Conservation (phyloP, 139 green algal genomes). For the Coelastrella sp. region DNA sequence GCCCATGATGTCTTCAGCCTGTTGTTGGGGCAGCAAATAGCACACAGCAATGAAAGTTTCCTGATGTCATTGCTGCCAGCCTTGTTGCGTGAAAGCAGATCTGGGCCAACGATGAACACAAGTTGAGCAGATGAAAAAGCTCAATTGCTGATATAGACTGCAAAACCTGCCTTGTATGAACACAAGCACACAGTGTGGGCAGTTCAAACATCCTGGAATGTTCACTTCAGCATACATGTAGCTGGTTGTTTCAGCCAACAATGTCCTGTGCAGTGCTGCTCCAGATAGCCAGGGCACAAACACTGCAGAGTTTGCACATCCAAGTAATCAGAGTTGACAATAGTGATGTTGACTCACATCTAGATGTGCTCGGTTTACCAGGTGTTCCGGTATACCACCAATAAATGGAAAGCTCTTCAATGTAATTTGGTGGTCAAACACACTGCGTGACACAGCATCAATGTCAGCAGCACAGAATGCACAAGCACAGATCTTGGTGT, state of each 20-base stretch:
- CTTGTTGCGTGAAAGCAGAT: background rate
- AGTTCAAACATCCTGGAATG: too few relatives aligned
- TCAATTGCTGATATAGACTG: background rate
- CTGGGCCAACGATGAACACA: background rate
- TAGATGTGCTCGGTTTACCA: constrained; percentile 41
- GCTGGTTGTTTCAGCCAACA: too few relatives aligned
- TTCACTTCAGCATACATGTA: too few relatives aligned
- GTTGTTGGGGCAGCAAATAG: background rate
- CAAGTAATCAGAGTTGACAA: too few relatives aligned
- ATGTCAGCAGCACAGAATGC: background rate
- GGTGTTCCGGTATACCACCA: constrained; percentile 42
- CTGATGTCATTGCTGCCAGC: background rate
- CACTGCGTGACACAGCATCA: too few relatives aligned
- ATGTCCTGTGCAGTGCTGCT: too few relatives aligned
- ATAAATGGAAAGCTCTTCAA: constrained; percentile 60
- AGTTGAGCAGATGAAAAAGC: background rate
- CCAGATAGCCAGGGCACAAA: too few relatives aligned
- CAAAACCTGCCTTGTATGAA: too few relatives aligned
- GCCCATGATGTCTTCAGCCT: constrained; percentile 57
- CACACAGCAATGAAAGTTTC: background rate
- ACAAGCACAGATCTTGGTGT: too few relatives aligned
- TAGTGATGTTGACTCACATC: background rate
- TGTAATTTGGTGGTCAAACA: constrained; percentile 75
- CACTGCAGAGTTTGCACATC: background rate
- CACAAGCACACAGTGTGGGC: too few relatives aligned